Evolutionary conservation across 345 rosid species (phyloP), one percentile per base, ranked within the genome.

Genomic region (Camelina hispida): DNA sequence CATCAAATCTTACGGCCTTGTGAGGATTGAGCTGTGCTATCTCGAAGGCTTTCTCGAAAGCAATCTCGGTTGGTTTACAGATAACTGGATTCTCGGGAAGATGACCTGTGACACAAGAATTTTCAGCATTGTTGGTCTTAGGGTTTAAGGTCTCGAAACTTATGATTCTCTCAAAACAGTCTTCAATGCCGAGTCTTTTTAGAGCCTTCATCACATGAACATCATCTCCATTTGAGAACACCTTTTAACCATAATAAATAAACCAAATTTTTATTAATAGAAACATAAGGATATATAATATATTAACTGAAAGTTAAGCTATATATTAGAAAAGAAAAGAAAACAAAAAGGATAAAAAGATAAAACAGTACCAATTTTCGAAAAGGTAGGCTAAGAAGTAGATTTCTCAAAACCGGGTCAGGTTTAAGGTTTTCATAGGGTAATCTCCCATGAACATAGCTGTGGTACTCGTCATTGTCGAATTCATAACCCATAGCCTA

Each of bases 111-210:
- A 80, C 80, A 68, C 83, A 87, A 38, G 84, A 56, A 66, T n/a
- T 61, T 5, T 62, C 77, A 22, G 59, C 10, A 5, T 58, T 52
- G 69, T 14, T 78, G 69, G 80, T 84, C 22, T 78, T 76, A 22
- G 94, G 91, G 79, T 93, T 93, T 17, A 91, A 84, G 0, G 91
- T 87, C 79, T 93, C 98, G 51, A 91, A 93, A 79, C 93, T 91
- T 54, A 93, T 91, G 52, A 89, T 87, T 82, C 89, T 93, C 80
- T 91, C 96, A 44, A 93, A 93, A 73, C 96, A 89, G 68, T 88
- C 97, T 73, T 91, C 90, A 38, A 93, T 77, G 44, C 91, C 93
- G 2, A 93, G 98, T 83, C 78, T 85, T 46, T 73, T 84, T 12
- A 93, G 82, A 57, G 78, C 91, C 35, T 85, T 86, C 4, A 37